These are phyloP conservation scores for Anisogramma anomala DNA, from an alignment of 2,329 filamentous ascomycete species.

Conservation along the genomic window DNA sequence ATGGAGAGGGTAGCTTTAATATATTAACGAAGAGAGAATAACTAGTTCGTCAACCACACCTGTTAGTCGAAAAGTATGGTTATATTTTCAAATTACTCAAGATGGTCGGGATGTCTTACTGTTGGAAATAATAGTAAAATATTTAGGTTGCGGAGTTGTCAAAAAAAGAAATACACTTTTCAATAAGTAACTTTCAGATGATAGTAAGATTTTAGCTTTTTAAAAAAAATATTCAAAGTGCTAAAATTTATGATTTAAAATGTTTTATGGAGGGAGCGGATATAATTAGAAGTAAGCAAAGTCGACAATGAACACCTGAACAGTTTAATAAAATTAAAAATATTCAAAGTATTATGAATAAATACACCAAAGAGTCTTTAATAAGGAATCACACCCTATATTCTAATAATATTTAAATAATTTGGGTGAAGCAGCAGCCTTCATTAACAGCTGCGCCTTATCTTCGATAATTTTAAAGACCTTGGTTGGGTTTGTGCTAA, in stretches of 20 bases:
- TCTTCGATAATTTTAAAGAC: too few relatives aligned
- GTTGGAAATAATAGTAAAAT: neutral
- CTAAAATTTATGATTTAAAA: constrained; percentile 7
- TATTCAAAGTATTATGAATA: neutral
- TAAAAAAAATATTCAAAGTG: constrained; percentile 8
- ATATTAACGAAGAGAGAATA: neutral
- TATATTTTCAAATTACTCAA: constrained; percentile 5
- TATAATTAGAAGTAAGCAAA: too few relatives aligned
- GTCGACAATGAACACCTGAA: too few relatives aligned
- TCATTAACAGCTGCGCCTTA: too few relatives aligned
- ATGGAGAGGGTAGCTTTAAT: constrained; percentile 7
- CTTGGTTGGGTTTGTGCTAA: too few relatives aligned
- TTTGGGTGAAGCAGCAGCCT: too few relatives aligned
- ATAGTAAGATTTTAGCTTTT: constrained; percentile 9
- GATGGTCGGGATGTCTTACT: neutral
- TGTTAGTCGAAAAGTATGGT: neutral
- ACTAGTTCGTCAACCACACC: neutral
- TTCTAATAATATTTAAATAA: neutral
- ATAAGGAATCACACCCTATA: too few relatives aligned
- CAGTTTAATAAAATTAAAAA: constrained; percentile 2
- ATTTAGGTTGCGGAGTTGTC: neutral
- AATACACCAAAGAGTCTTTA: constrained; percentile 1
- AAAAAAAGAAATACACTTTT: neutral
- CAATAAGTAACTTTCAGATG: neutral
- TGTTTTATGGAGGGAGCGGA: neutral